Evolutionary conservation across 768 basidiomycete species (phyloP), one percentile per base, ranked within the genome.

Genomic region (Collybia sordida): DNA sequence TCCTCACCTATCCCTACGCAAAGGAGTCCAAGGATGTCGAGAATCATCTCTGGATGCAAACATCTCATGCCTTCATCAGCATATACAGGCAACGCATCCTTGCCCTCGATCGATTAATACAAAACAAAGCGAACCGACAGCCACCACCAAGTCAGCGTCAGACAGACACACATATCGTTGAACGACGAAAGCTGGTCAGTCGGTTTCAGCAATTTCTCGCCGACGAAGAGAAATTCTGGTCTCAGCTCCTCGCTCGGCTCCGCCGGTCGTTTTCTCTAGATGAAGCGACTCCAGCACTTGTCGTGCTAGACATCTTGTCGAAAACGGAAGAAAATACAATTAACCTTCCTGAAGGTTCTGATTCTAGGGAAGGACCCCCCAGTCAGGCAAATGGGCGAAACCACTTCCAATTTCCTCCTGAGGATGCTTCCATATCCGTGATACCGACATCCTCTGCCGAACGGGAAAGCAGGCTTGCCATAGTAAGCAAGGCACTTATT

Each of bases 161-260:
- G 6, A 53, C 50, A 18, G 55, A 56, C 42, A 49, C 55, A 9
- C 57, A 58, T 36, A 42, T 59, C 11, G 90, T 93, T 39, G 94
- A 96, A 62, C 73, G 92, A 54, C 85, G 93, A 58, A 96, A 91
- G 64, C 79, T 93, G 24, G 68, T 93, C 14, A 88, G 91, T 41
- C 83, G 91, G 36, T 98, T 99, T 72, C 79, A 89, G 28, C 86
- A 93, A 59, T 97, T 94, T 64, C 81, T 99, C 12, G 79, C 85
- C 0, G 85, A 88, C 25, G 96, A 99, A 66, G 91, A 95, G 64
- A 87, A 85, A 59, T 97, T 96, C 67, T 99, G 94, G 88, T 82
- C 79, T 23, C 81, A 85, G 51, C 77, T 98, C 17, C 75, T 94
- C 39, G 71, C 84, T 42, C 82, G 93, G 28, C 73, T 94, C 54